Conservation (phyloP, 345 rosid genomes). For the Bruguiera sexangula region DNA sequence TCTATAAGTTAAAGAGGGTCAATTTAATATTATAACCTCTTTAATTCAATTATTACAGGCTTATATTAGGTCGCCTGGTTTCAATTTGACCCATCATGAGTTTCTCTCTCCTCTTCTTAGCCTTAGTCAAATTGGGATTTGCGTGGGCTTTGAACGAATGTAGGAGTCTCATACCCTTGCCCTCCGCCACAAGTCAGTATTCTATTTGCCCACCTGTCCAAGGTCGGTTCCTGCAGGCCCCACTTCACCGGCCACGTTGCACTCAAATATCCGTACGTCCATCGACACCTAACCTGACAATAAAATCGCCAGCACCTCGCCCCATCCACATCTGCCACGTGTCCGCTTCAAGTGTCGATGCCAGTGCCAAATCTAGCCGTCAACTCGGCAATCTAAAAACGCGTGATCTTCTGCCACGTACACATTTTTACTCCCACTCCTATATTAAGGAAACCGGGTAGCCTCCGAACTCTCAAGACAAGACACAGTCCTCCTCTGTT, state of each 20-base stretch:
- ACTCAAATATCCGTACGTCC: conserved; percentile 2
- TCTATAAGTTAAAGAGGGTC: too few relatives aligned
- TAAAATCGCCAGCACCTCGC: neutral
- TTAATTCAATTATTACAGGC: too few relatives aligned
- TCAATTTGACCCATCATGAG: too few relatives aligned
- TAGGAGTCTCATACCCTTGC: conserved; percentile 1
- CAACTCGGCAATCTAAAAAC: neutral
- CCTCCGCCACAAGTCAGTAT: conserved; percentile 27
- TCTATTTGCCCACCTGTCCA: conserved; percentile 25
- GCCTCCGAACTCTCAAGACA: neutral
- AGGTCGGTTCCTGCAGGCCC: conserved; percentile 27
- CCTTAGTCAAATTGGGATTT: too few relatives aligned
- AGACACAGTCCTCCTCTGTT: conserved; percentile 1
- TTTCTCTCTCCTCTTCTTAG: too few relatives aligned
- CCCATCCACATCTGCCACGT: conserved; percentile 29
- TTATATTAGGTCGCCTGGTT: too few relatives aligned
- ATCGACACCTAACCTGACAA: neutral
- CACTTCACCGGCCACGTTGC: neutral
- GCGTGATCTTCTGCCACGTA: conserved; percentile 37
- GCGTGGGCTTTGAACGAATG: neutral
- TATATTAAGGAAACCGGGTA: conserved; percentile 8
- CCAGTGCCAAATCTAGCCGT: conserved; percentile 21
- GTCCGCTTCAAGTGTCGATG: conserved; percentile 23
- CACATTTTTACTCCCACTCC: neutral
- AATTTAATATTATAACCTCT: too few relatives aligned